A percentile compares a stretch with the other conserved stretches of the same genome.
Evolutionary conservation across 2,329 filamentous ascomycete species (phyloP).

Genomic region (Clonostachys sp.): DNA sequence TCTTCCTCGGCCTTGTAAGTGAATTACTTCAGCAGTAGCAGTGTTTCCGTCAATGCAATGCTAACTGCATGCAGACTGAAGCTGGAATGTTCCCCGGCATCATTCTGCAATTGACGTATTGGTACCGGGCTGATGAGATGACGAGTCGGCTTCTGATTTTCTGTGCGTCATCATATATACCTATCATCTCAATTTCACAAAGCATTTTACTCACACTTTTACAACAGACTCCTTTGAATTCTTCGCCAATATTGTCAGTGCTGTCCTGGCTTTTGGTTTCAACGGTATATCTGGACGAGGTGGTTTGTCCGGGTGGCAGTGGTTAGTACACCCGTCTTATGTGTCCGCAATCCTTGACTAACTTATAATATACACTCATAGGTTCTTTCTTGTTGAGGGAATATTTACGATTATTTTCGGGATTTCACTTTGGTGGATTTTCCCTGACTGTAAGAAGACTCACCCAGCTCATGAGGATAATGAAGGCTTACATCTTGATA

Average conservation of each 20-base stretch:
- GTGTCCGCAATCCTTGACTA: no score
- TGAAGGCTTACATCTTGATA: background rate
- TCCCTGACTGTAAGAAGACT: background rate
- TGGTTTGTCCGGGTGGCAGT: background rate
- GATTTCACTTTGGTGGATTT: background rate
- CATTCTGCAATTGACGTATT: background rate
- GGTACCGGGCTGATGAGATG: background rate
- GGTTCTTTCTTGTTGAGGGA: background rate
- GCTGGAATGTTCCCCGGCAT: background rate
- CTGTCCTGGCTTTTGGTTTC: background rate
- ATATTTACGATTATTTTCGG: background rate
- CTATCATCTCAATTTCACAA: background rate
- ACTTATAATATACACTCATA: background rate
- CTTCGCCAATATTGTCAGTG: background rate
- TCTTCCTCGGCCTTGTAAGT: background rate
- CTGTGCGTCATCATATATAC: background rate
- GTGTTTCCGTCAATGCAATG: background rate
- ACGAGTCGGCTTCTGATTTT: background rate
- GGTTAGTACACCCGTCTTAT: background rate
- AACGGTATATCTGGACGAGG: background rate
- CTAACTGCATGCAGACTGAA: background rate
- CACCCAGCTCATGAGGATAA: background rate
- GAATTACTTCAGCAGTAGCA: background rate
- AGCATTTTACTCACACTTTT: background rate
- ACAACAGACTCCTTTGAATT: background rate